These are phyloP conservation scores for Dothidotthia symphoricarpi DNA, from an alignment of 2,329 filamentous ascomycete species.

Conservation along the genomic window DNA sequence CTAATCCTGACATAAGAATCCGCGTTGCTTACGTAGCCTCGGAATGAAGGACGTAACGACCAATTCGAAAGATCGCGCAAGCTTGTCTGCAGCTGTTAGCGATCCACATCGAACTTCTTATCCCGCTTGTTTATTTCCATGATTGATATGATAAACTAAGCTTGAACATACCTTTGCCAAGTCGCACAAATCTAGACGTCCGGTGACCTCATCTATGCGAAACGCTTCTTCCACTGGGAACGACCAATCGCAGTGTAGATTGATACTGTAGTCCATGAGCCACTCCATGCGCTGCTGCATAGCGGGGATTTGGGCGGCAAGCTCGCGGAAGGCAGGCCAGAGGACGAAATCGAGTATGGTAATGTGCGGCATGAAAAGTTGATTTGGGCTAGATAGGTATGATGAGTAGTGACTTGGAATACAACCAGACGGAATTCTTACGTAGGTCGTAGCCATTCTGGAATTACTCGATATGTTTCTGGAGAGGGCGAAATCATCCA, in stretches of 20 bases:
- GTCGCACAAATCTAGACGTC: slow-evolving; percentile 15
- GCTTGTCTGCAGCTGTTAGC: slow-evolving; percentile 3
- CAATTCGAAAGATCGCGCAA: slow-evolving; percentile 18
- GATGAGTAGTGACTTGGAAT: neutral
- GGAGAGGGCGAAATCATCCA: slow-evolving; percentile 28
- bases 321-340: slow-evolving; percentile 28
- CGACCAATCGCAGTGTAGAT: slow-evolving; percentile 19
- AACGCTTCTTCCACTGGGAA: slow-evolving; percentile 13
- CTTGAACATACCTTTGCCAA: slow-evolving; percentile 12
- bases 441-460: slow-evolving; percentile 27
- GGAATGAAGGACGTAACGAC: slow-evolving; percentile 23
- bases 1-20: slow-evolving; percentile 25
- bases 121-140: neutral
- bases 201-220: slow-evolving; percentile 10
- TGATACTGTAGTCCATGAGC: slow-evolving; percentile 22
- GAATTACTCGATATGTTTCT: slow-evolving; percentile 23
- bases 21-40: slow-evolving; percentile 25
- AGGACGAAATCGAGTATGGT: slow-evolving; percentile 21
- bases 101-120: neutral
- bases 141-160: neutral
- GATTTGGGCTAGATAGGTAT: slow-evolving; percentile 17
- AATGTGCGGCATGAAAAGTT: slow-evolving; percentile 29
- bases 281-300: slow-evolving; percentile 30
- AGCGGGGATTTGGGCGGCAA: slow-evolving; percentile 21
- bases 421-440: slow-evolving; percentile 2